Evolutionary conservation across 768 basidiomycete genomes (phyloP).

Genomic region (Nidularia pulvinata): DNA sequence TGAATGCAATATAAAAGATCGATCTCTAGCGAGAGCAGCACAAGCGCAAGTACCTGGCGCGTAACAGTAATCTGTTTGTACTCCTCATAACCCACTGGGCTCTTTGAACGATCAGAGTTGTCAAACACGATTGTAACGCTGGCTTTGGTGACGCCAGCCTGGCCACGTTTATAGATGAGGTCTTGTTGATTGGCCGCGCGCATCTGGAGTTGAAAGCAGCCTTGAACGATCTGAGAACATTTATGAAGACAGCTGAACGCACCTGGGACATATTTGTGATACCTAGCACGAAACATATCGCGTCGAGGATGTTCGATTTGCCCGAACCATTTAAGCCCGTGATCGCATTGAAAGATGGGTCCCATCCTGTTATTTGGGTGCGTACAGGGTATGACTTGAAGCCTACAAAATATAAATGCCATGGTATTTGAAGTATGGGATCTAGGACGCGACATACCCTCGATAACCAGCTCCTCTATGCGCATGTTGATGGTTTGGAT

Average conservation of each 20-base stretch:
- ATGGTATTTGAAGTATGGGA: too few relatives aligned
- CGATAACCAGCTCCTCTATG: constrained; percentile 94
- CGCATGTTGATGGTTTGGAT: constrained; percentile 52
- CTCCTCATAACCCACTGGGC: constrained; percentile 81
- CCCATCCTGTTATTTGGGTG: constrained; percentile 97
- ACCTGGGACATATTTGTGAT: constrained; percentile 97
- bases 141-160: constrained; percentile 96
- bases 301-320: constrained; percentile 99
- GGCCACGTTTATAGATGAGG: constrained; percentile 98
- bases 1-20: neutral
- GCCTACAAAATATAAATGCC: constrained; percentile 39
- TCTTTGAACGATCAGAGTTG: constrained; percentile 86
- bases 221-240: neutral
- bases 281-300: constrained; percentile 98
- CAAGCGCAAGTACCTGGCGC: constrained; percentile 62
- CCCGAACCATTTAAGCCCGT: constrained; percentile 96
- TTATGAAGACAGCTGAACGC: constrained; percentile 14
- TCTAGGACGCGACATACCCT: constrained; percentile 48
- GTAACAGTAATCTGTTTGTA: constrained; percentile 94
- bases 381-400: constrained; percentile 99
- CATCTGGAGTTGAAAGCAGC: constrained; percentile 52
- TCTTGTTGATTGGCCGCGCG: constrained; percentile 96
- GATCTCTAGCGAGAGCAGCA: too few relatives aligned
- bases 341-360: constrained; percentile 98
- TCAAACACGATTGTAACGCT: constrained; percentile 99